Evolutionary conservation across 768 basidiomycete species (phyloP).

Genomic region (Tulasnella sp.): DNA sequence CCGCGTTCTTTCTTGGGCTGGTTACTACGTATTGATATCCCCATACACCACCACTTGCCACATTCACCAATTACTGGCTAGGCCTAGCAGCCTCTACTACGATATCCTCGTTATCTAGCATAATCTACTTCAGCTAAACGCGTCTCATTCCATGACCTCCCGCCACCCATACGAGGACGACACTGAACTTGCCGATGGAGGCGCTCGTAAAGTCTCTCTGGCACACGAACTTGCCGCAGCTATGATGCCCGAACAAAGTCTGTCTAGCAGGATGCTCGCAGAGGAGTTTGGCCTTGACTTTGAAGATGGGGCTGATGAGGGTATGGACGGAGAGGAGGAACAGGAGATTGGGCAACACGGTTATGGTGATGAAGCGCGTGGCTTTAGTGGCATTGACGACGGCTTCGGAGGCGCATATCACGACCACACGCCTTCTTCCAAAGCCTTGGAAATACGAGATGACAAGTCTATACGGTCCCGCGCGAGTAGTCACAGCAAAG

Average conservation of each 20-base stretch:
- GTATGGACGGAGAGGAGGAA: slow-evolving; percentile 40
- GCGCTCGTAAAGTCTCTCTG: slow-evolving; percentile 28
- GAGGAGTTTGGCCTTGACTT: slow-evolving; percentile 88
- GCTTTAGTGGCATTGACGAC: background rate
- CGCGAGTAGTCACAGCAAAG: background rate
- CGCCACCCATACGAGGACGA: no score
- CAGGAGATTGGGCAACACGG: background rate
- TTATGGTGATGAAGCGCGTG: no score
- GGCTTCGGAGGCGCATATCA: background rate
- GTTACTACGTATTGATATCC: no score
- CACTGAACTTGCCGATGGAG: background rate
- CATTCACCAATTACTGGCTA: no score
- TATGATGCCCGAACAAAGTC: slow-evolving; percentile 75
- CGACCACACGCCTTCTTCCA: background rate
- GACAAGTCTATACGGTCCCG: background rate
- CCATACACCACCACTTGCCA: no score
- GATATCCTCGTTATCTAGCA: no score
- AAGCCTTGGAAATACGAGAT: background rate
- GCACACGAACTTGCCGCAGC: slow-evolving; percentile 83
- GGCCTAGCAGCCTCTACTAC: no score
- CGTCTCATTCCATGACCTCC: no score
- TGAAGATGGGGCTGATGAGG: slow-evolving; percentile 73
- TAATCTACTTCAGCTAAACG: no score
- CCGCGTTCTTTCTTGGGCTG: no score
- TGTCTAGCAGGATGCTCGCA: slow-evolving; percentile 64